These are phyloP conservation scores for Calonectria hawksworthii DNA, from an alignment of 2,329 filamentous ascomycete species.

Conservation along the genomic window DNA sequence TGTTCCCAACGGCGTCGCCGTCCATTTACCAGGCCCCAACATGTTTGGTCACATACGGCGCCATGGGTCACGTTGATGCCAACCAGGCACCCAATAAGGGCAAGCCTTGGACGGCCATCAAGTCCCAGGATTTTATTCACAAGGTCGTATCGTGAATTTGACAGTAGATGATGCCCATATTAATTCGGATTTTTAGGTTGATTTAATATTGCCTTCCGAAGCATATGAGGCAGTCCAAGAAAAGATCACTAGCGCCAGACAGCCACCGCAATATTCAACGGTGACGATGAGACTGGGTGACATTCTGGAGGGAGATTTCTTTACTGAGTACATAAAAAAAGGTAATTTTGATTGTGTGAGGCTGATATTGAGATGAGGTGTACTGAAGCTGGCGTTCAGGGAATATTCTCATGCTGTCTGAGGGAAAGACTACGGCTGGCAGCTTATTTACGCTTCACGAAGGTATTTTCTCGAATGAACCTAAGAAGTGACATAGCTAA, in stretches of 20 bases:
- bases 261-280: conserved; percentile 69
- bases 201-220: conserved; percentile 80
- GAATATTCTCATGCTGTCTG: conserved; percentile 86
- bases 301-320: conserved; percentile 81
- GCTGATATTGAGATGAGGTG: background rate
- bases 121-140: conserved; percentile 76
- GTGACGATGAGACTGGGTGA: conserved; percentile 81
- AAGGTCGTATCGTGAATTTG: conserved; percentile 56
- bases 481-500: conserved; percentile 10
- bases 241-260: conserved; percentile 59
- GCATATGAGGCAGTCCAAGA: conserved; percentile 67
- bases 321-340: conserved; percentile 86
- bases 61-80: conserved; percentile 78
- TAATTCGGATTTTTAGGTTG: conserved; percentile 58
- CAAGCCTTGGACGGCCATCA: conserved; percentile 81
- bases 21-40: conserved; percentile 71
- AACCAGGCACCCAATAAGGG: conserved; percentile 79
- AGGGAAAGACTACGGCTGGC: conserved; percentile 78
- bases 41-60: conserved; percentile 80
- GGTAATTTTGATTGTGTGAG: conserved; percentile 60
- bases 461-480: conserved; percentile 60
- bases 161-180: background rate
- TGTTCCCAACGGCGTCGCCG: conserved; percentile 61
- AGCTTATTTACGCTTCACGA: conserved; percentile 80
- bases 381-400: conserved; percentile 61